Conservation (phyloP, 805 yeast genomes). For the Myxozyma lipomycoides region DNA sequence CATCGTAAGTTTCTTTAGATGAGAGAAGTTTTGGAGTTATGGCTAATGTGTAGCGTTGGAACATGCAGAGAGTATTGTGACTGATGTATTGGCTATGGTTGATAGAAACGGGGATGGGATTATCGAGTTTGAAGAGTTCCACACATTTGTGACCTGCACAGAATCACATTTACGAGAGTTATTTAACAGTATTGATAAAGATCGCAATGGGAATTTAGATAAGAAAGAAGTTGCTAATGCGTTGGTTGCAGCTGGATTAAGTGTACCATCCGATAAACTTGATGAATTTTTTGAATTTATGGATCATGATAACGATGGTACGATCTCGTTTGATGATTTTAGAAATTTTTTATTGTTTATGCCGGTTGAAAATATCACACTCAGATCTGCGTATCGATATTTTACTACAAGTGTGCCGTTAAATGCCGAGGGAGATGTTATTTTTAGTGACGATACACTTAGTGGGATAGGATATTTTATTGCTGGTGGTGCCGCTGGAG, state of each 20-base stretch:
- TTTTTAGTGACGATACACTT: slow-evolving; percentile 69
- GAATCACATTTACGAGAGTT: slow-evolving; percentile 29
- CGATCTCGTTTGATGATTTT: slow-evolving; percentile 79
- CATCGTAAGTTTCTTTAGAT: slow-evolving; percentile 56
- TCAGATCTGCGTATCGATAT: slow-evolving; percentile 74
- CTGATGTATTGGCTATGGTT: slow-evolving; percentile 11
- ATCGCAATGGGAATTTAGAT: slow-evolving; percentile 40
- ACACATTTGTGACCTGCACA: slow-evolving; percentile 30
- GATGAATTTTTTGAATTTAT: slow-evolving; percentile 53
- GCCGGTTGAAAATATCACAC: slow-evolving; percentile 55
- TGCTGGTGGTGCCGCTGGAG: slow-evolving; percentile 96
- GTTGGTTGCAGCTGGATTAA: slow-evolving; percentile 51
- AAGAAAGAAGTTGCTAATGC: slow-evolving; percentile 65
- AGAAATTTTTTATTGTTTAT: slow-evolving; percentile 74
- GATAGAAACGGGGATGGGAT: slow-evolving; percentile 25
- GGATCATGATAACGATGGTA: slow-evolving; percentile 38
- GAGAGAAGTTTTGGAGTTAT: slow-evolving; percentile 50
- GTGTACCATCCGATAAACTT: slow-evolving; percentile 51
- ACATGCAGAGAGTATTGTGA: slow-evolving; percentile 19
- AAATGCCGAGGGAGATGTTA: slow-evolving; percentile 89
- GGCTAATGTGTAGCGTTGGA: slow-evolving; percentile 17
- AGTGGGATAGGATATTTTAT: slow-evolving; percentile 86
- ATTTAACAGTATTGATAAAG: slow-evolving; percentile 32
- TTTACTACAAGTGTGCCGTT: slow-evolving; percentile 77
- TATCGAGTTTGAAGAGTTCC: slow-evolving; percentile 28